phyloP scores from a whole-genome alignment of 768 basidiomycete species.

The Sarcomyxa edulis region DNA sequence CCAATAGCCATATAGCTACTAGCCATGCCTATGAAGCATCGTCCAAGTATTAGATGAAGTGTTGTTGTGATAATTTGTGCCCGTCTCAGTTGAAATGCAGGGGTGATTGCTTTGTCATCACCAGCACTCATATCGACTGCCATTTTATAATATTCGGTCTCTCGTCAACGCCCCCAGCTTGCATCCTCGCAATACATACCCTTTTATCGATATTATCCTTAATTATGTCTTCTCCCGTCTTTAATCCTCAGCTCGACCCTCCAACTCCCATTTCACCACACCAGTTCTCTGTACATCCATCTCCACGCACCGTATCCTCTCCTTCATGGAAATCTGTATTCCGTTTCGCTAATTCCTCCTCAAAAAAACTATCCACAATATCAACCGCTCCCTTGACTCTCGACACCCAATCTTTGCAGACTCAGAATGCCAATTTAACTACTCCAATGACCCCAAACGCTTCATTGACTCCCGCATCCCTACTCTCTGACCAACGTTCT shows the following conservation, averaged over 20 bases:
- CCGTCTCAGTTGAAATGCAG: too few species aligned
- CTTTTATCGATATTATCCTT: too few species aligned
- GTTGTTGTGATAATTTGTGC: too few species aligned
- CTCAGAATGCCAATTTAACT: slow-evolving; percentile 25
- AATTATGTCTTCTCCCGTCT: slow-evolving; percentile 22
- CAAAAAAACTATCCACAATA: slow-evolving; percentile 47
- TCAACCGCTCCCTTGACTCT: slow-evolving; percentile 40
- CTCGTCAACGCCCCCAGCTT: too few species aligned
- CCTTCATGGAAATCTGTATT: slow-evolving; percentile 70
- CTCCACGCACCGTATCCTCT: slow-evolving; percentile 19
- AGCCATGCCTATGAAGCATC: too few species aligned
- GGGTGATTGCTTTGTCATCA: too few species aligned
- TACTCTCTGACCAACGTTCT: slow-evolving; percentile 56
- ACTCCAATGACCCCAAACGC: slow-evolving; percentile 41
- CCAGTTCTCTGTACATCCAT: slow-evolving; percentile 15
- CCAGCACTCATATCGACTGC: too few species aligned
- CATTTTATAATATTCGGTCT: too few species aligned
- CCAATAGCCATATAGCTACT: too few species aligned
- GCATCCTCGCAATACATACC: too few species aligned
- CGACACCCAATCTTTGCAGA: slow-evolving; percentile 40
- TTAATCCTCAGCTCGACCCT: slow-evolving; percentile 15
- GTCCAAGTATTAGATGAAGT: too few species aligned
- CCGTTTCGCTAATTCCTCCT: slow-evolving; percentile 59
- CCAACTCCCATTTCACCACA: slow-evolving; percentile 12
- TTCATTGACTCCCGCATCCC: slow-evolving; percentile 51